Base-by-base conservation (phyloP, 2,329 filamentous ascomycete genomes). In the Xylariaceae sp. region DNA sequence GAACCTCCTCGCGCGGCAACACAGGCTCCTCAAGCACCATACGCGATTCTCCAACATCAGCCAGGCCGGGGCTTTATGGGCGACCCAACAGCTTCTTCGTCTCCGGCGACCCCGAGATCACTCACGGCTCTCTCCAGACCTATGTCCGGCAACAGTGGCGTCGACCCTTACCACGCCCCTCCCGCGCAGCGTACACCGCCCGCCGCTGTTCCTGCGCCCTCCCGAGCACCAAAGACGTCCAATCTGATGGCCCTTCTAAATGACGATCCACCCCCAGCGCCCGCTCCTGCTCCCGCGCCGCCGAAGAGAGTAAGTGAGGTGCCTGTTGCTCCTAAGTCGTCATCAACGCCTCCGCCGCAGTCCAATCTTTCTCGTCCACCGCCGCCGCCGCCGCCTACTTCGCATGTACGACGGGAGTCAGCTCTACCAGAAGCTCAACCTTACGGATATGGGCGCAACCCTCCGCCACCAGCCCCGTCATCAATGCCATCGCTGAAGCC, bases 221-320 rank as follows among this genome's bases (percentile, higher is more conserved):
- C 71, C 22, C 73, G 73, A 36, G 67, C 74, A 2, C 65, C 69
- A n/a, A 86, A 85, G 70, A 83, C 77, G 7, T 84, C 82, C 13
- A 86, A 73, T 56, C 76, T 87, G 55, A 83, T 85, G 77, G 81
- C 81, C 0, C 66, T 87, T 54, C 72, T 87, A 3, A 84, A 84
- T 58, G 81, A 85, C 55, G 83, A 85, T 48, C 75, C 77, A 6
- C 75, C 75, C n/a, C 22, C 22, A 28, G 22, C 22, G 22, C 22
- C 22, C 22, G 22, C 22, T 28, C 22, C 22, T 46, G 22, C 22
- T 28, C 22, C 22, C 22, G 22, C 22, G 22, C 34, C 34, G 4
- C 71, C 72, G 1, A 82, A 82, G 66, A 73, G 79, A 31, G 69
- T 82, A 31, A 69, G 56, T 39, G 79, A 82, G 48, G 71, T 82